A percentile compares a stretch with the other conserved stretches of the same genome.
Conservation (phyloP, 768 basidiomycete genomes). For the Amanita exitialis region DNA sequence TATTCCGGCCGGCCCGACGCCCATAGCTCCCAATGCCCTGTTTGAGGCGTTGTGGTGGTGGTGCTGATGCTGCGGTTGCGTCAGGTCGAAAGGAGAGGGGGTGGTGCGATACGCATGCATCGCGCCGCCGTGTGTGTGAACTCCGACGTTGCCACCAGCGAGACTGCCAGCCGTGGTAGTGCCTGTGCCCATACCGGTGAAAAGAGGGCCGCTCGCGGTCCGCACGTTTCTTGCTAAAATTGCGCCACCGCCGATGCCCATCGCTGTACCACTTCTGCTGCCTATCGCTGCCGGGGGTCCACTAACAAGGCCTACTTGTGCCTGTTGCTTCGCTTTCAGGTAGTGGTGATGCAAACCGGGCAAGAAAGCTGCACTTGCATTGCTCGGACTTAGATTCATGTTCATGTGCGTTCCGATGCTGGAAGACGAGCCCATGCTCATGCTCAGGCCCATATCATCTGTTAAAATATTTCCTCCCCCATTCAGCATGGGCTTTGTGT, state of each 20-base stretch:
- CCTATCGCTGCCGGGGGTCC: neutral
- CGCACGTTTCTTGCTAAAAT: neutral
- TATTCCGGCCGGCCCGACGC: constrained; percentile 32
- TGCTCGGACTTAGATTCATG: constrained; percentile 52
- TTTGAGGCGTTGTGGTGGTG: constrained; percentile 8
- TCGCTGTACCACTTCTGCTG: neutral
- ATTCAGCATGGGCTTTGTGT: constrained; percentile 19
- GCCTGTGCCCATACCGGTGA: neutral
- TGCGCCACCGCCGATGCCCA: neutral
- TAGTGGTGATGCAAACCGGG: constrained; percentile 64
- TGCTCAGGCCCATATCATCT: constrained; percentile 24
- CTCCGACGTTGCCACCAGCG: constrained; percentile 16
- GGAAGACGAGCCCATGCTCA: constrained; percentile 21
- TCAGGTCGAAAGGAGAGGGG: constrained; percentile 35
- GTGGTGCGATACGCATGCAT: constrained; percentile 31
- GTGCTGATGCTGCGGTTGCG: constrained; percentile 25
- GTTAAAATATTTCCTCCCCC: constrained; percentile 11
- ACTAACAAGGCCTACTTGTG: constrained; percentile 12
- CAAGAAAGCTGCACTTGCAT: constrained; percentile 77
- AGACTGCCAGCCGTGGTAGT: neutral
- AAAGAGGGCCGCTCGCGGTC: constrained; percentile 2
- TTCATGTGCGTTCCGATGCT: constrained; percentile 9
- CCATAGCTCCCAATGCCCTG: constrained; percentile 16
- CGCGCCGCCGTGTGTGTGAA: constrained; percentile 25
- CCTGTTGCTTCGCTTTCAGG: constrained; percentile 32